phyloP scores from a whole-genome alignment of 2,329 filamentous ascomycete genomes.

The Macrophomina tecta region DNA sequence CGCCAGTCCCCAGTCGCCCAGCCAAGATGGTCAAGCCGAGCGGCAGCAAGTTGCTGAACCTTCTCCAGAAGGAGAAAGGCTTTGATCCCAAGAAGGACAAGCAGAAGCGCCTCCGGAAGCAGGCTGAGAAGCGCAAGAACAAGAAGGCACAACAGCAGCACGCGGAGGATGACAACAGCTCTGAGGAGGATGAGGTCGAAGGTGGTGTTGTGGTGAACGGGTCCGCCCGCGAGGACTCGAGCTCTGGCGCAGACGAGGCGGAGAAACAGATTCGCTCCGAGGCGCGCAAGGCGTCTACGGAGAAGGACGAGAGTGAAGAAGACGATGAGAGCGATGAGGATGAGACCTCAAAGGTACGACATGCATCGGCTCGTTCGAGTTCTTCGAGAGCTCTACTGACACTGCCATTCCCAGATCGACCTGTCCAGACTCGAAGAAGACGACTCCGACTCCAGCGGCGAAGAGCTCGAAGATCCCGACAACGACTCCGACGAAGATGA shows the following conservation, averaged over 20 bases:
- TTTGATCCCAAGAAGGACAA: slow-evolving; percentile 77
- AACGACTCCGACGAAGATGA: slow-evolving; percentile 68
- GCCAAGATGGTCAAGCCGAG: slow-evolving; percentile 56
- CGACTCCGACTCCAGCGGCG: slow-evolving; percentile 37
- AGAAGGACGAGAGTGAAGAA: slow-evolving; percentile 39
- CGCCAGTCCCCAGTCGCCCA: background rate
- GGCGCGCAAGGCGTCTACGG: slow-evolving; percentile 35
- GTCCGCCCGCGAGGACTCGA: slow-evolving; percentile 32
- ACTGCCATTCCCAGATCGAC: slow-evolving; percentile 29
- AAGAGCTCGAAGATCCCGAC: slow-evolving; percentile 54
- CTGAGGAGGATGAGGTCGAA: slow-evolving; percentile 29
- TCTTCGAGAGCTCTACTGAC: background rate
- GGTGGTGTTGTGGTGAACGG: slow-evolving; percentile 29
- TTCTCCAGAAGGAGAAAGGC: slow-evolving; percentile 64
- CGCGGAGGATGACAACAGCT: slow-evolving; percentile 31
- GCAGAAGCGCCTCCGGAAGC: slow-evolving; percentile 57
- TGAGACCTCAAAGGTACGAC: slow-evolving; percentile 30
- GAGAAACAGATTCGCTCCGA: slow-evolving; percentile 31
- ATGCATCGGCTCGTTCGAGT: background rate
- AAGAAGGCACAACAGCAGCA: slow-evolving; percentile 56
- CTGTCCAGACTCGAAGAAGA: slow-evolving; percentile 46
- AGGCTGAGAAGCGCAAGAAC: slow-evolving; percentile 61
- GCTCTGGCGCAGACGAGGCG: slow-evolving; percentile 48
- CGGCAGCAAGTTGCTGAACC: slow-evolving; percentile 61
- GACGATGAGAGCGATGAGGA: slow-evolving; percentile 47